These are phyloP conservation scores for Vachellia collinsii DNA, from an alignment of 306 rosid species.

Conservation along the genomic window DNA sequence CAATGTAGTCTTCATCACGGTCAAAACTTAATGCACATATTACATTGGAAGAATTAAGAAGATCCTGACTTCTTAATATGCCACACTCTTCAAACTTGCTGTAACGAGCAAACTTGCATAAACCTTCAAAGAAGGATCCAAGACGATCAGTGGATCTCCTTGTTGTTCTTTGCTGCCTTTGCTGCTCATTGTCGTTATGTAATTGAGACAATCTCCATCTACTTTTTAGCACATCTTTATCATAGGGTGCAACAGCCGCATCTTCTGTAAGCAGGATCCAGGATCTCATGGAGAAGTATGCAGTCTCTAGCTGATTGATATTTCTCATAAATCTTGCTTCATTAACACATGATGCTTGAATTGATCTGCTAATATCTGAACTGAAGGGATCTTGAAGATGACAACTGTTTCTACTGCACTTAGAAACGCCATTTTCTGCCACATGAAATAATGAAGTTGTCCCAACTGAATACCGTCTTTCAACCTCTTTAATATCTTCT, in stretches of 20 bases:
- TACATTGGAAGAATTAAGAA: slow-evolving; percentile 71
- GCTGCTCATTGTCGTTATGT: slow-evolving; percentile 49
- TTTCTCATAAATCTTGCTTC: slow-evolving; percentile 56
- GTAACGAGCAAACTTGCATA: slow-evolving; percentile 85
- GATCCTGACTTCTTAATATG: slow-evolving; percentile 71
- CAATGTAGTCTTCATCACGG: slow-evolving; percentile 90
- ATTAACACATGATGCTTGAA: slow-evolving; percentile 43
- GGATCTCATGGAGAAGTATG: slow-evolving; percentile 77
- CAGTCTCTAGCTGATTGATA: slow-evolving; percentile 67
- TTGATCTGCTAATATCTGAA: slow-evolving; percentile 42
- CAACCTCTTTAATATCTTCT: slow-evolving; percentile 76
- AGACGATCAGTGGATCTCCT: slow-evolving; percentile 46
- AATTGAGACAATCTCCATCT: slow-evolving; percentile 50
- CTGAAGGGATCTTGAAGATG: slow-evolving; percentile 44
- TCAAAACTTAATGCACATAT: slow-evolving; percentile 93
- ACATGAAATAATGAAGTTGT: slow-evolving; percentile 43
- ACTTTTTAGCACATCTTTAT: slow-evolving; percentile 56
- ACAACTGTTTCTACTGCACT: slow-evolving; percentile 34
- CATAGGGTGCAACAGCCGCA: slow-evolving; percentile 48
- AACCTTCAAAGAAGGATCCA: slow-evolving; percentile 85
- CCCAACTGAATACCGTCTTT: slow-evolving; percentile 56
- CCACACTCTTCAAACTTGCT: slow-evolving; percentile 89
- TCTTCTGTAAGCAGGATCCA: slow-evolving; percentile 53
- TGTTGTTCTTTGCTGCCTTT: slow-evolving; percentile 28
- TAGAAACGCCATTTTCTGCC: slow-evolving; percentile 41